Conservation (phyloP, 2,329 filamentous ascomycete genomes). For the Fusarium sp. region DNA sequence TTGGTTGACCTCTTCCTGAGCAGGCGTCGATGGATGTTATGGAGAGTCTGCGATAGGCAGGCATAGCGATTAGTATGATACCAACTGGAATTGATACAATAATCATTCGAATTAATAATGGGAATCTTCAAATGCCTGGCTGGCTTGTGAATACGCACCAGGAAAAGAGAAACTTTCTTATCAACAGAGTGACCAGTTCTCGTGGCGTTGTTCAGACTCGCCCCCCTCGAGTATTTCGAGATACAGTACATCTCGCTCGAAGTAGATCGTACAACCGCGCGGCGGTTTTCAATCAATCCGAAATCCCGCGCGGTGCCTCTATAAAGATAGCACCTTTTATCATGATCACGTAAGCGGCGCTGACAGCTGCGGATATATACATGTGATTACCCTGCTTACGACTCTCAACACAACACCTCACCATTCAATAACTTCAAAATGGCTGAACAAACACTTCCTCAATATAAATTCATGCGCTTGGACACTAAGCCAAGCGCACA, state of each 20-base stretch:
- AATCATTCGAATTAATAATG: fast-evolving
- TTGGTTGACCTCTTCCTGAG: neutral
- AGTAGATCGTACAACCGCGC: fast-evolving
- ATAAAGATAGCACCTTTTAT: fast-evolving
- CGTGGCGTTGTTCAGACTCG: neutral
- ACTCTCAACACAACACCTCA: fast-evolving
- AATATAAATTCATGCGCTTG: constrained; percentile 21
- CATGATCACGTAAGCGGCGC: constrained; percentile 23
- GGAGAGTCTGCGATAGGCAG: neutral
- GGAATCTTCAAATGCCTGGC: no score
- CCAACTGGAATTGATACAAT: neutral
- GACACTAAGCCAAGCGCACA: constrained; percentile 32
- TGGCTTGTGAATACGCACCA: neutral
- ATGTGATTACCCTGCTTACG: neutral
- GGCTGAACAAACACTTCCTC: neutral
- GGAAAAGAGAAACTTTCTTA: neutral
- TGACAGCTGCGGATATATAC: neutral
- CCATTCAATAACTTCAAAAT: neutral
- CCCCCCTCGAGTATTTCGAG: neutral
- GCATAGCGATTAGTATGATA: neutral
- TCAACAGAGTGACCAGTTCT: neutral
- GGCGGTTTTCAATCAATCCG: neutral
- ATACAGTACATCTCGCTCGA: neutral
- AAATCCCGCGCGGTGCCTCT: neutral
- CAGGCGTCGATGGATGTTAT: neutral